Percentiles rank a stretch among this genome's conserved stretches.
phyloP scores from a whole-genome alignment of 2,329 filamentous ascomycete genomes.

The Trichoderma semiorbis region DNA sequence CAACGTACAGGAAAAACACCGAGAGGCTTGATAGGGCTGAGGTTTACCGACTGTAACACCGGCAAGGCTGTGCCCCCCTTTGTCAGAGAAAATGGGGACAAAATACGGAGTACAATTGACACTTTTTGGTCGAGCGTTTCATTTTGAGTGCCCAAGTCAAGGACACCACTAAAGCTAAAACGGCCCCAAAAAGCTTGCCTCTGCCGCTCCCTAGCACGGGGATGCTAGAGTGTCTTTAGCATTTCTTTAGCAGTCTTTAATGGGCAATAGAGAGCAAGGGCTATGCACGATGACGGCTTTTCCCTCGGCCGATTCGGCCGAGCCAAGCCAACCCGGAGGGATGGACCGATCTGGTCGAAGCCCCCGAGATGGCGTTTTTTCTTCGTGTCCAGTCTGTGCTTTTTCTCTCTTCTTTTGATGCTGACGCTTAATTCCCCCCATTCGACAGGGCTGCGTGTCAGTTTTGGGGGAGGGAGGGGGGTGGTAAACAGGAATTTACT shows the following conservation, averaged over 20 bases:
- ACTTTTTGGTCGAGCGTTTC: neutral
- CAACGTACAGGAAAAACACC: neutral
- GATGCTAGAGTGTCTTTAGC: neutral
- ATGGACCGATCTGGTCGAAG: slow-evolving; percentile 16
- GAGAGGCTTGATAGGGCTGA: slow-evolving; percentile 1
- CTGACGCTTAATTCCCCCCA: neutral
- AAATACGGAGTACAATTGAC: neutral
- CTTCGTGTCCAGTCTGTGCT: neutral
- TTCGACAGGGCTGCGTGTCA: neutral
- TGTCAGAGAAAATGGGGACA: neutral
- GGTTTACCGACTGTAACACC: neutral
- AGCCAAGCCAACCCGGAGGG: slow-evolving; percentile 4
- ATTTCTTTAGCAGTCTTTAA: neutral
- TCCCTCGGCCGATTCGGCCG: slow-evolving; percentile 10
- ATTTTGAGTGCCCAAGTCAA: neutral
- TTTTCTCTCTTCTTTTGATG: neutral
- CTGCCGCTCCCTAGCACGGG: neutral
- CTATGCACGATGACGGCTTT: slow-evolving; percentile 13
- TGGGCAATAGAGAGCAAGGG: neutral
- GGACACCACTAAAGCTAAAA: neutral
- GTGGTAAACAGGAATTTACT: neutral
- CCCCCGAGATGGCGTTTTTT: slow-evolving; percentile 12
- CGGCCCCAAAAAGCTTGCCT: neutral
- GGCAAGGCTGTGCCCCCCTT: neutral
- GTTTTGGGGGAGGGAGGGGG: slow-evolving; percentile 2